phyloP scores from a whole-genome alignment of 352 stramenopile species.

The Globisporangium nagaii region DNA sequence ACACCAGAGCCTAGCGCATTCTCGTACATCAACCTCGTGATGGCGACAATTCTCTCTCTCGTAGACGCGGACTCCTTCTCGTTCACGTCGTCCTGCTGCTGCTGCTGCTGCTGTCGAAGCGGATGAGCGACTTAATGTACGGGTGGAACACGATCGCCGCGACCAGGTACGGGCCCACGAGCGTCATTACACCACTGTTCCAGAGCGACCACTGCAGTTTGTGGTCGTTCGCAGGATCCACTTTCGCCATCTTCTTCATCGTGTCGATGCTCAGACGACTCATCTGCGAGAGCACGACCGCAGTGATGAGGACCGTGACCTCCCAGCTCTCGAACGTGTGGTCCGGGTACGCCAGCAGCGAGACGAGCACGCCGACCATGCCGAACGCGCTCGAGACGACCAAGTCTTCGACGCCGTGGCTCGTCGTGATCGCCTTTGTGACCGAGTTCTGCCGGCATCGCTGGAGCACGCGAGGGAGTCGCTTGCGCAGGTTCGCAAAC shows the following conservation, averaged over 20 bases:
- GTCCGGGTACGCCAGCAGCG: constrained; percentile 14
- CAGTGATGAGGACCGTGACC: constrained; percentile 25
- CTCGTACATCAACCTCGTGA: too few species aligned
- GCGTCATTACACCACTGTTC: constrained; percentile 49
- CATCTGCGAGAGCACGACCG: constrained; percentile 29
- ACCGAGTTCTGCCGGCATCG: background rate
- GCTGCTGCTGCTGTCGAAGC: constrained; percentile 8
- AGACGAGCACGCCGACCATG: constrained; percentile 13
- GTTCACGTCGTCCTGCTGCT: background rate
- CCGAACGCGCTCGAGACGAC: constrained; percentile 17
- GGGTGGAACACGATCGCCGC: constrained; percentile 58
- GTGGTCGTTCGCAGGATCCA: constrained; percentile 12
- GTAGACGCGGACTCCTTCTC: background rate
- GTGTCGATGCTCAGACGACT: constrained; percentile 29
- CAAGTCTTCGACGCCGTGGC: constrained; percentile 8
- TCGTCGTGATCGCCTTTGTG: background rate
- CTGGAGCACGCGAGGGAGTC: background rate
- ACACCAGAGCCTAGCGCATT: too few species aligned
- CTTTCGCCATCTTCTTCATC: constrained; percentile 34
- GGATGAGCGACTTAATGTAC: constrained; percentile 51
- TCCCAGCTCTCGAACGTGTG: constrained; percentile 22
- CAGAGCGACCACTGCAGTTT: constrained; percentile 20
- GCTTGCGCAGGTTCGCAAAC: constrained; percentile 7
- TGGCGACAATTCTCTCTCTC: too few species aligned
- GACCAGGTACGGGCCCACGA: constrained; percentile 53